A percentile compares a stretch with the other conserved stretches of the same genome.
These are phyloP conservation scores for Leccinum griseonigrum DNA, from an alignment of 1,284 basidiomycete genomes.

Conservation along the genomic window DNA sequence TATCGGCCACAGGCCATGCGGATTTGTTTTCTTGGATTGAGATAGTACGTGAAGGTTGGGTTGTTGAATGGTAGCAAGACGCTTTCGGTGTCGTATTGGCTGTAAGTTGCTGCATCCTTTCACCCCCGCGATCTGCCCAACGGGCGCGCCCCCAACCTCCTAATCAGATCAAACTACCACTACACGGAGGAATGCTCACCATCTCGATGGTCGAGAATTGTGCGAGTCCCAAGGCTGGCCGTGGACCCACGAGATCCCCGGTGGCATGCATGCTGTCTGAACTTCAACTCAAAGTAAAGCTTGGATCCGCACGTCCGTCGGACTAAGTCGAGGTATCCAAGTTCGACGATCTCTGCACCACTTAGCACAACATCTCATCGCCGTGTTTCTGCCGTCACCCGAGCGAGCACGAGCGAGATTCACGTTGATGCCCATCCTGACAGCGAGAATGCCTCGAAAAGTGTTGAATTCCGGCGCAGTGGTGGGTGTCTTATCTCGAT, in stretches of 20 bases:
- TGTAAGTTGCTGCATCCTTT: slow-evolving; percentile 46
- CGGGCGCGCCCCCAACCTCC: slow-evolving; percentile 30
- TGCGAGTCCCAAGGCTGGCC: slow-evolving; percentile 35
- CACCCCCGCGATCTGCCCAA: neutral
- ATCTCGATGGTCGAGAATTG: slow-evolving; percentile 47
- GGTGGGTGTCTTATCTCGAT: slow-evolving; percentile 13
- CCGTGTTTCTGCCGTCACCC: slow-evolving; percentile 32
- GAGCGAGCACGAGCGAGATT: slow-evolving; percentile 32
- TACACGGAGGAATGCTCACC: slow-evolving; percentile 52
- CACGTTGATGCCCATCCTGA: slow-evolving; percentile 29
- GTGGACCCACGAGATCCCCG: slow-evolving; percentile 46
- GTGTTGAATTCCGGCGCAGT: slow-evolving; percentile 9
- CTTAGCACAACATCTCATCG: slow-evolving; percentile 35
- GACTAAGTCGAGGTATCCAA: slow-evolving; percentile 66
- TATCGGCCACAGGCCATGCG: slow-evolving; percentile 54
- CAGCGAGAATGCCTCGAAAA: slow-evolving; percentile 11
- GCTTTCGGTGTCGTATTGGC: slow-evolving; percentile 72
- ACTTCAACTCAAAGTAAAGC: slow-evolving; percentile 60
- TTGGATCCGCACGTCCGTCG: slow-evolving; percentile 52
- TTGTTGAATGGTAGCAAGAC: slow-evolving; percentile 64
- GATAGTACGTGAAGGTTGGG: slow-evolving; percentile 61
- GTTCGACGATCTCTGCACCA: slow-evolving; percentile 39
- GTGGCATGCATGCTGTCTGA: slow-evolving; percentile 55
- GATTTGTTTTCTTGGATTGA: slow-evolving; percentile 77
- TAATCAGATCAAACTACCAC: slow-evolving; percentile 48